Conservation (phyloP, 2,329 filamentous ascomycete genomes). For the Aureobasidium namibiae region DNA sequence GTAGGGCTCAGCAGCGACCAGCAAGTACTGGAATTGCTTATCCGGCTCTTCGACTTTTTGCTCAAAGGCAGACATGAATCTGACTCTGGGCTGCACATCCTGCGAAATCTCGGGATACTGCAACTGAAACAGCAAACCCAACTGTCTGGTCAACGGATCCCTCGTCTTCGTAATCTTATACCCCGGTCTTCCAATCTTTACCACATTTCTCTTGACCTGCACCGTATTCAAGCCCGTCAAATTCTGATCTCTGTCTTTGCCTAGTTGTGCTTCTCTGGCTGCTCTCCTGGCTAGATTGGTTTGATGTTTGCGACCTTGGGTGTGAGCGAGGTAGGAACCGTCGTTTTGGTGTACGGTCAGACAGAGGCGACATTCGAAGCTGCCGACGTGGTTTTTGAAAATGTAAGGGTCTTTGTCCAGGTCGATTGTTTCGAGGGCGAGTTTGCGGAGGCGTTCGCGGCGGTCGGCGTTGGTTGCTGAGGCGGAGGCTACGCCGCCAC, state of each 20-base stretch:
- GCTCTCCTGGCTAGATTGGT: constrained; percentile 94
- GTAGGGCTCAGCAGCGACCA: constrained; percentile 94
- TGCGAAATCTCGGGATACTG: constrained; percentile 85
- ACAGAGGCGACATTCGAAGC: constrained; percentile 94
- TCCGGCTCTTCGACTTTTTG: constrained; percentile 94
- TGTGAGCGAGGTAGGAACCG: constrained; percentile 96
- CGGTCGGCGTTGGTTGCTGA: constrained; percentile 94
- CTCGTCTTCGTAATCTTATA: constrained; percentile 97
- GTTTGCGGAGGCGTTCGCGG: constrained; percentile 91
- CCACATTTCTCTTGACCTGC: constrained; percentile 65
- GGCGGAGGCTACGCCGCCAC: constrained; percentile 89
- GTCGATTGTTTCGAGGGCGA: constrained; percentile 97
- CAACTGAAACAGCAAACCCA: constrained; percentile 89
- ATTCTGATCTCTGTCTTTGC: constrained; percentile 56
- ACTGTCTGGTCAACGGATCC: constrained; percentile 79
- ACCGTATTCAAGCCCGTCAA: constrained; percentile 62
- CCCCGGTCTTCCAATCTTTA: constrained; percentile 92
- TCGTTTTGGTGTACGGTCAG: constrained; percentile 98
- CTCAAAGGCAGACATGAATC: constrained; percentile 97
- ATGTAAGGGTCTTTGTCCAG: constrained; percentile 99
- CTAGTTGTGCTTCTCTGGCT: constrained; percentile 90
- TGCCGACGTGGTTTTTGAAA: constrained; percentile 98
- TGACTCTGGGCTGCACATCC: constrained; percentile 69
- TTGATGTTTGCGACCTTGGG: constrained; percentile 97
- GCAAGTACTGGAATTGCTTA: constrained; percentile 86